Conservation (phyloP, 345 rosid genomes). For the Lumnitzera littorea region DNA sequence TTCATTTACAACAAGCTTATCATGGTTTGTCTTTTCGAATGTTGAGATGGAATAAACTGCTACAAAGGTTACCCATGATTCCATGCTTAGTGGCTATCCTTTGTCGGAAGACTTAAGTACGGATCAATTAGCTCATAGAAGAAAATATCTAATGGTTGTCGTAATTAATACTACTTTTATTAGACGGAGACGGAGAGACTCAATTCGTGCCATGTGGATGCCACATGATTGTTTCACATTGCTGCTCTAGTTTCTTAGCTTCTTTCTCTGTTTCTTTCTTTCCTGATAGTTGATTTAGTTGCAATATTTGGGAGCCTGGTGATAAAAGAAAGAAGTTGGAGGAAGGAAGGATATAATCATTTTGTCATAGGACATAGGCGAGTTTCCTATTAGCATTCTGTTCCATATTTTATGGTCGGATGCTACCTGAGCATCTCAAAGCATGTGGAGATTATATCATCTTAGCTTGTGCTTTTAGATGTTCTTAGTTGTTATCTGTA, state of each 20-base stretch:
- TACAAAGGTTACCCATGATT: conserved; percentile 78
- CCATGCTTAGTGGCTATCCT: conserved; percentile 64
- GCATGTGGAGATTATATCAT: too few relatives aligned
- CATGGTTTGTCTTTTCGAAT: conserved; percentile 32
- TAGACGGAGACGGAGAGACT: conserved; percentile 89
- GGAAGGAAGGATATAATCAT: conserved; percentile 91
- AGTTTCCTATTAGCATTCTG: neutral
- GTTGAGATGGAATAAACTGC: conserved; percentile 98
- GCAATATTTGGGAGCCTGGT: conserved; percentile 33
- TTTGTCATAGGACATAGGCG: conserved; percentile 94
- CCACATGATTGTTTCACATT: conserved; percentile 58
- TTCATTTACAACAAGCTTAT: conserved; percentile 4
- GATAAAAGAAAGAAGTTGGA: conserved; percentile 81
- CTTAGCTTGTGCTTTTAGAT: too few relatives aligned
- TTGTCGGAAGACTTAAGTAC: conserved; percentile 43
- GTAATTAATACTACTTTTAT: conserved; percentile 96
- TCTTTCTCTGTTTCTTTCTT: neutral
- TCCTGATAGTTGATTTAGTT: neutral
- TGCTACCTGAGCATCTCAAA: too few relatives aligned
- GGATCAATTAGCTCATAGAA: conserved; percentile 34
- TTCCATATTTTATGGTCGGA: too few relatives aligned
- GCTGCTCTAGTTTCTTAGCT: neutral
- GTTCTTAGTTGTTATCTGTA: too few relatives aligned
- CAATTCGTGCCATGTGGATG: conserved; percentile 93
- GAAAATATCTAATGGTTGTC: conserved; percentile 75